Conservation (phyloP, 1,139 yeast species). For the Sugiyamaella xylanicola region DNA sequence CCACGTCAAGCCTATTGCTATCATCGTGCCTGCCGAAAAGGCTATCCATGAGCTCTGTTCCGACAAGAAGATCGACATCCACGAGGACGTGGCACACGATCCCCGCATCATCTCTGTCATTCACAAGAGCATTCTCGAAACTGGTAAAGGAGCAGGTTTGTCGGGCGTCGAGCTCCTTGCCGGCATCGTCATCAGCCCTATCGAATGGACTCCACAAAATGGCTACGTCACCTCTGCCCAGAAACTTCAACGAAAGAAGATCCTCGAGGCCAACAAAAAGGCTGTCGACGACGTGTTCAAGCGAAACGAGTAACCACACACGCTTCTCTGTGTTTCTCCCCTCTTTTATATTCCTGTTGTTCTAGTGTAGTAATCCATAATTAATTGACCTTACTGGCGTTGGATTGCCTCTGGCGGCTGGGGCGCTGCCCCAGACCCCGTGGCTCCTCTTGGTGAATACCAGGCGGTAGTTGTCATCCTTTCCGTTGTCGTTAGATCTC, state of each 20-base stretch:
- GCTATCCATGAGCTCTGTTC: slow-evolving; percentile 64
- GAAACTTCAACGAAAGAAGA: slow-evolving; percentile 92
- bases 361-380: background rate
- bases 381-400: background rate
- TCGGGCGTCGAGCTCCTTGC: slow-evolving; percentile 82
- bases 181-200: slow-evolving; percentile 77
- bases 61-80: slow-evolving; percentile 53
- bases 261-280: slow-evolving; percentile 54
- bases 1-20: slow-evolving; percentile 89
- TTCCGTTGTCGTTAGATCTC: no score
- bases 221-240: slow-evolving; percentile 95
- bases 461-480: no score
- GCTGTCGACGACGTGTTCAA: slow-evolving; percentile 22
- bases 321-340: background rate
- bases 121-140: slow-evolving; percentile 60
- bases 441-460: no score
- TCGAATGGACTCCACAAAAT: slow-evolving; percentile 97
- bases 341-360: background rate
- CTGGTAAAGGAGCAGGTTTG: slow-evolving; percentile 82
- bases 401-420: no score
- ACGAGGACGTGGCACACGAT: slow-evolving; percentile 59
- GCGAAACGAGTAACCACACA: slow-evolving; percentile 3
- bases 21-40: slow-evolving; percentile 77
- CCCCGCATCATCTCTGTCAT: slow-evolving; percentile 59
- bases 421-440: no score